Percentiles rank a stretch among this genome's conserved stretches.
Evolutionary conservation across 345 rosid species (phyloP).

Genomic region (Psidium guajava): DNA sequence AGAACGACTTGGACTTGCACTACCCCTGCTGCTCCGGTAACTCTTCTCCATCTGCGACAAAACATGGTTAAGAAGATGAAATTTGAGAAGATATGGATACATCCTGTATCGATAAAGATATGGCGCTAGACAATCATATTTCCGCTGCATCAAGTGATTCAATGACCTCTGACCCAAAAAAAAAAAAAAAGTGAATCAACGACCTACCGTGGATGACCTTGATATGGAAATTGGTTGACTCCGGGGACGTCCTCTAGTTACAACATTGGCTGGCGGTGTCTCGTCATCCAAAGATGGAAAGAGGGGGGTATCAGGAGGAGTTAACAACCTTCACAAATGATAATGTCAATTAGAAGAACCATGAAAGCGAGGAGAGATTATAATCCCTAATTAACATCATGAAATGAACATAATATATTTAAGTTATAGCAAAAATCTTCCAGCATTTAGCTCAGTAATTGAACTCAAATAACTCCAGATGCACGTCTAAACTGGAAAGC

Average conservation of each 20-base stretch:
- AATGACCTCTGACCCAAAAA: not conserved
- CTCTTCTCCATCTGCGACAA: constrained; percentile 83
- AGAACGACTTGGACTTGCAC: constrained; percentile 91
- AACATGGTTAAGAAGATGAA: not conserved
- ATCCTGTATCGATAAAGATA: not conserved
- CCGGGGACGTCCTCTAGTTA: constrained; percentile 71
- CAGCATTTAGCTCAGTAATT: not conserved
- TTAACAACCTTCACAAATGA: constrained; percentile 67
- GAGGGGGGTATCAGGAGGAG: constrained; percentile 98
- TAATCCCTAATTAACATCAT: not conserved
- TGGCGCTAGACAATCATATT: not conserved
- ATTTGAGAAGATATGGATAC: not conserved
- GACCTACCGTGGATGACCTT: constrained; percentile 84
- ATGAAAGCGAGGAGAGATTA: not conserved
- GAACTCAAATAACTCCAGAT: not conserved
- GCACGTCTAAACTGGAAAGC: not conserved
- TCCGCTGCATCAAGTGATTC: constrained; percentile 1
- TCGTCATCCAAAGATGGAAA: constrained; percentile 91
- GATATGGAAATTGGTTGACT: constrained; percentile 88
- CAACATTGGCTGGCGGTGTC: constrained; percentile 41
- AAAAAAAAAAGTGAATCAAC: not conserved
- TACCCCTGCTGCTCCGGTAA: constrained; percentile 79
- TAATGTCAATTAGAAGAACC: constrained; percentile 16
- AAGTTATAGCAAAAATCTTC: not conserved
- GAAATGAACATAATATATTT: not conserved